These are phyloP conservation scores for Exophiala alcalophila DNA, from an alignment of 2,329 filamentous ascomycete genomes.

Conservation along the genomic window DNA sequence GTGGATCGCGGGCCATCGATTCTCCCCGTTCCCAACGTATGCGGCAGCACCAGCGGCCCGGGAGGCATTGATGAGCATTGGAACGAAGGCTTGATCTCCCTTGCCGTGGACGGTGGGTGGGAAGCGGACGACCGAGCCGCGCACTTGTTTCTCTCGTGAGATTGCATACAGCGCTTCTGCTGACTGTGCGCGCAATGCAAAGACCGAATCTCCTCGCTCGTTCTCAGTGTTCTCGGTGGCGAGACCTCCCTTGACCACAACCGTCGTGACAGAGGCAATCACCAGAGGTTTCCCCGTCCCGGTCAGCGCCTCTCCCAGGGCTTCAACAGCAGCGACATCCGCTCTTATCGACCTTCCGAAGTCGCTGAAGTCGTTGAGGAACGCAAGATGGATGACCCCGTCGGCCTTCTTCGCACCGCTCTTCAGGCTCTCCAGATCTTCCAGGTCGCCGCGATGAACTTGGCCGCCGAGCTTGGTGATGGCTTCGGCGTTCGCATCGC, in stretches of 20 bases:
- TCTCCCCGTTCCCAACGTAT: slow-evolving; percentile 39
- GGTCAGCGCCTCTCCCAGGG: slow-evolving; percentile 37
- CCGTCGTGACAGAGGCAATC: slow-evolving; percentile 39
- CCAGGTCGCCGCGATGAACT: slow-evolving; percentile 37
- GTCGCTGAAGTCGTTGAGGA: slow-evolving; percentile 43
- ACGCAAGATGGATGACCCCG: slow-evolving; percentile 44
- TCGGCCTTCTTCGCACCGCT: slow-evolving; percentile 36
- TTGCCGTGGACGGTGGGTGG: slow-evolving; percentile 41
- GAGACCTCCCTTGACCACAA: slow-evolving; percentile 30
- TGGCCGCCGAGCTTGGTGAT: slow-evolving; percentile 37
- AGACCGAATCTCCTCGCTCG: slow-evolving; percentile 13
- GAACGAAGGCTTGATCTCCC: slow-evolving; percentile 36
- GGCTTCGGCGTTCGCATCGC: slow-evolving; percentile 32
- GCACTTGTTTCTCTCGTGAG: slow-evolving; percentile 34
- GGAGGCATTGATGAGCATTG: slow-evolving; percentile 32
- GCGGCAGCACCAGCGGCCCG: slow-evolving; percentile 32
- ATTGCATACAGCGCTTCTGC: slow-evolving; percentile 32
- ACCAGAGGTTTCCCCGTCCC: slow-evolving; percentile 39
- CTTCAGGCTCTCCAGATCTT: slow-evolving; percentile 37
- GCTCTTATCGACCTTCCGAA: slow-evolving; percentile 31
- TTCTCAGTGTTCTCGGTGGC: slow-evolving; percentile 34
- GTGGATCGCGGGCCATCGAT: slow-evolving; percentile 41
- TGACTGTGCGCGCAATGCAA: slow-evolving; percentile 23
- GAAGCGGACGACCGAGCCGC: slow-evolving; percentile 39
- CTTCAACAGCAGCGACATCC: slow-evolving; percentile 39